These are phyloP conservation scores for Haematococcus lacustris DNA, from an alignment of 139 green algal species.

Conservation along the genomic window DNA sequence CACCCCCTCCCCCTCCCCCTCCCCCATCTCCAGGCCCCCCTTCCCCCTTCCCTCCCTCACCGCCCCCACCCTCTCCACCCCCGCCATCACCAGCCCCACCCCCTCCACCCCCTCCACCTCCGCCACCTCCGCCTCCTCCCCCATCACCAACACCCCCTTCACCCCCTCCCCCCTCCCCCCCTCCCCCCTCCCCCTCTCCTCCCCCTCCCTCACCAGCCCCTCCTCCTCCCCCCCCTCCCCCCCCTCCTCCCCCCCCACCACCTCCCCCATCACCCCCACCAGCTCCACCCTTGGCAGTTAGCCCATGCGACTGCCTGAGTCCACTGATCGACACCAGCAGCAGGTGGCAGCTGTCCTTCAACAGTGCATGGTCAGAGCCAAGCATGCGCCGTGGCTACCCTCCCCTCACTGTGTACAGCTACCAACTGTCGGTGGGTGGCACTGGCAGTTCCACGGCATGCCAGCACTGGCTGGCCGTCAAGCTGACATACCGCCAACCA, in stretches of 20 bases:
- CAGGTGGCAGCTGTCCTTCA: conserved; percentile 19
- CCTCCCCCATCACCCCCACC: conserved; percentile 2
- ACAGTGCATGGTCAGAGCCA: not conserved
- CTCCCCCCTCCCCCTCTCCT: not conserved
- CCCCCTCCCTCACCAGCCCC: no score
- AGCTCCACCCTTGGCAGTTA: not conserved
- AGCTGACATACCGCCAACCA: not conserved
- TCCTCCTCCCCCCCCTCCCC: not conserved
- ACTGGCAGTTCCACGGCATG: not conserved
- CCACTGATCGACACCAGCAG: conserved; percentile 20
- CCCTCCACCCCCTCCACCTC: no score
- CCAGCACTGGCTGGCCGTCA: not conserved
- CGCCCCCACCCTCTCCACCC: no score
- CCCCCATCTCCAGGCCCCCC: not conserved
- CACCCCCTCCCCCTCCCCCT: not conserved
- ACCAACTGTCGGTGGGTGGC: not conserved
- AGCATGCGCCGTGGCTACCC: not conserved
- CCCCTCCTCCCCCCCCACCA: not conserved
- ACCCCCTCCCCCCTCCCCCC: not conserved
- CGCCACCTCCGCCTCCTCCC: not conserved
- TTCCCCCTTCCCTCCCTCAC: not conserved
- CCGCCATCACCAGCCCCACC: no score
- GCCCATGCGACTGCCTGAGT: conserved; percentile 29
- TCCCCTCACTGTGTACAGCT: not conserved
- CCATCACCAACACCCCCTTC: not conserved